Percentiles rank a stretch among this genome's conserved stretches.
These are phyloP conservation scores for Mycena pura DNA, from an alignment of 768 basidiomycete genomes.

Conservation along the genomic window DNA sequence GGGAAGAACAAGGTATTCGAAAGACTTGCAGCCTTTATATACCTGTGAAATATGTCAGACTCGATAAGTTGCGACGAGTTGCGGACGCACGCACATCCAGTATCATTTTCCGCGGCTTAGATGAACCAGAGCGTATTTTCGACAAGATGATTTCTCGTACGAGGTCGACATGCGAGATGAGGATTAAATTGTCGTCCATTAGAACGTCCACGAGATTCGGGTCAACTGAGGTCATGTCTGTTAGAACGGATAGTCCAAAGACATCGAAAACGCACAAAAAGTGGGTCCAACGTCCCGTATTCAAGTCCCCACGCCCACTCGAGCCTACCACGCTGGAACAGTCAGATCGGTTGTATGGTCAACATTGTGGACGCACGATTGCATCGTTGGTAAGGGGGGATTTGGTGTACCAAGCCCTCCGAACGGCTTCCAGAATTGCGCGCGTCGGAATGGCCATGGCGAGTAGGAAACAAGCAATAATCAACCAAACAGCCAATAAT, in stretches of 20 bases:
- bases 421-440: no score
- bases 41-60: background rate
- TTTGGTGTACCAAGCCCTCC: no score
- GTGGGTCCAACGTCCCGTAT: background rate
- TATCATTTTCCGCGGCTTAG: background rate
- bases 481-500: no score
- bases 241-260: background rate
- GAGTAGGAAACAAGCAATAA: no score
- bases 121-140: background rate
- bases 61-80: no score
- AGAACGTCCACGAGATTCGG: background rate
- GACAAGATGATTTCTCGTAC: background rate
- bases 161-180: background rate
- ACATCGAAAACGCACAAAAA: background rate
- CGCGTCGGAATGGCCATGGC: no score
- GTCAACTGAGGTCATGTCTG: background rate
- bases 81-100: no score
- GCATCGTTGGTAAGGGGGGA: no score
- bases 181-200: background rate
- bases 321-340: background rate
- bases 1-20: background rate
- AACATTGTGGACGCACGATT: no score
- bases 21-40: background rate
- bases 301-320: constrained; percentile 13
- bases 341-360: no score